Percentiles rank a stretch among this genome's conserved stretches.
These are phyloP conservation scores for Pseudopithomyces chartarum DNA, from an alignment of 2,329 filamentous ascomycete genomes.

Conservation along the genomic window DNA sequence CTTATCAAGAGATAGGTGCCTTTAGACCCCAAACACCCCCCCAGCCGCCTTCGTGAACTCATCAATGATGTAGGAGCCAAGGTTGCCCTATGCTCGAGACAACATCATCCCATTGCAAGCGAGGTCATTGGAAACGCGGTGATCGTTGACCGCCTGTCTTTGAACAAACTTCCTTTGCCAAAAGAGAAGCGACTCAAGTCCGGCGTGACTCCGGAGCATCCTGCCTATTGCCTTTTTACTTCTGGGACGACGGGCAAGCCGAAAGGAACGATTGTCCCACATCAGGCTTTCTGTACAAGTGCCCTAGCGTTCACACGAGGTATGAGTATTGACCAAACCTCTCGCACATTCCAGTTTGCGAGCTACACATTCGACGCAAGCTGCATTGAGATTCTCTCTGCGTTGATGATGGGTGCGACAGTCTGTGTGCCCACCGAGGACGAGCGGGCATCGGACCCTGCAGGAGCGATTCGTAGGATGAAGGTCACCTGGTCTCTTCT, in stretches of 20 bases:
- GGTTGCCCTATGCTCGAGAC: conserved; percentile 33
- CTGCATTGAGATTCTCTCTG: conserved; percentile 60
- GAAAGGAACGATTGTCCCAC: conserved; percentile 67
- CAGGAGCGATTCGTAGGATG: conserved; percentile 45
- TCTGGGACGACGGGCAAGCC: conserved; percentile 50
- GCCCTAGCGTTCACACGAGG: conserved; percentile 32
- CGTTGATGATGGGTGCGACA: conserved; percentile 55
- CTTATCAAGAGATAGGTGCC: conserved; percentile 19
- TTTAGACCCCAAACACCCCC: conserved; percentile 44
- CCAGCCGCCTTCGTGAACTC: conserved; percentile 43
- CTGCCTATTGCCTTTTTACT: conserved; percentile 67
- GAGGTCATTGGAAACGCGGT: conserved; percentile 29
- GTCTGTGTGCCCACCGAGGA: conserved; percentile 62
- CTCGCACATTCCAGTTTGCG: conserved; percentile 60
- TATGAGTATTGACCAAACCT: conserved; percentile 54
- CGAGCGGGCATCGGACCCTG: conserved; percentile 58
- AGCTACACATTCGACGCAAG: conserved; percentile 62
- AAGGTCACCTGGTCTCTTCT: conserved; percentile 36
- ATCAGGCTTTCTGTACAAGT: conserved; percentile 61
- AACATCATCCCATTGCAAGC: conserved; percentile 22
- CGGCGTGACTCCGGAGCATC: conserved; percentile 48
- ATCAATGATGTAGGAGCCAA: conserved; percentile 36
- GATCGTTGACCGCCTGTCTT: conserved; percentile 47
- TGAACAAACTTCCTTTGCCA: conserved; percentile 40
- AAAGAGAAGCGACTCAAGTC: conserved; percentile 45